A percentile compares a stretch with the other conserved stretches of the same genome.
These are phyloP conservation scores for Boletellus sp. DNA, from an alignment of 768 basidiomycete species.

Conservation along the genomic window DNA sequence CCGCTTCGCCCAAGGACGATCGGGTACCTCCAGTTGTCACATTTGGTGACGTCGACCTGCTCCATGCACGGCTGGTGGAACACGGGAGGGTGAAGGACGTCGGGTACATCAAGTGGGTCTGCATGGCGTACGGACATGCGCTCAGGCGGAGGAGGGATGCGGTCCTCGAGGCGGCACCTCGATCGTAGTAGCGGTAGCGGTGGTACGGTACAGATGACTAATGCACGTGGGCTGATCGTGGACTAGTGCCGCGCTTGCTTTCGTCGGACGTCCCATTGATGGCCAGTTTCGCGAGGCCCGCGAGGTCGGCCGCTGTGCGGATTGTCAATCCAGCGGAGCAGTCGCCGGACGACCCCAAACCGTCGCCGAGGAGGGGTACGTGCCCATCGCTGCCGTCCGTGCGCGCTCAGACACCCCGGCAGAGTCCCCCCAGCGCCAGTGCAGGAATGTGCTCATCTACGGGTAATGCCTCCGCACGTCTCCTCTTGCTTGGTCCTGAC, in stretches of 20 bases:
- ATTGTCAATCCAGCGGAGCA: slow-evolving; percentile 61
- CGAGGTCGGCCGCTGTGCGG: slow-evolving; percentile 62
- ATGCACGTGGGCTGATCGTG: background rate
- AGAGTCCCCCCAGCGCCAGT: slow-evolving; percentile 77
- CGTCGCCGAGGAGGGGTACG: slow-evolving; percentile 54
- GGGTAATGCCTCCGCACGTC: slow-evolving; percentile 50
- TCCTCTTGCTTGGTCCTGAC: background rate
- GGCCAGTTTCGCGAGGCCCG: slow-evolving; percentile 68
- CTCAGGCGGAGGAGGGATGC: slow-evolving; percentile 57
- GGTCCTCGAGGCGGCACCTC: slow-evolving; percentile 18
- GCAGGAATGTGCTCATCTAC: slow-evolving; percentile 88
- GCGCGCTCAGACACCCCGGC: slow-evolving; percentile 9
- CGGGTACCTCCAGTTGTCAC: slow-evolving; percentile 74
- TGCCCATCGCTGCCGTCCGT: slow-evolving; percentile 7
- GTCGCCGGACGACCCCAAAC: slow-evolving; percentile 37
- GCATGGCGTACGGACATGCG: slow-evolving; percentile 68
- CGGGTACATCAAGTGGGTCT: slow-evolving; percentile 67
- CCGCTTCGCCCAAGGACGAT: slow-evolving; percentile 64
- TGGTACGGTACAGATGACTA: slow-evolving; percentile 17
- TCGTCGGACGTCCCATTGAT: slow-evolving; percentile 39
- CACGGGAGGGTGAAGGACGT: slow-evolving; percentile 44
- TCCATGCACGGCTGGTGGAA: slow-evolving; percentile 72
- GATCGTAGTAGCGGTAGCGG: no score
- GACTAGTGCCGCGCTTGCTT: background rate
- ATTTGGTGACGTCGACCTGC: slow-evolving; percentile 71